Percentiles rank a stretch among this genome's conserved stretches.
Conservation (phyloP, 352 stramenopile genomes). For the Blastocystis sp. region DNA sequence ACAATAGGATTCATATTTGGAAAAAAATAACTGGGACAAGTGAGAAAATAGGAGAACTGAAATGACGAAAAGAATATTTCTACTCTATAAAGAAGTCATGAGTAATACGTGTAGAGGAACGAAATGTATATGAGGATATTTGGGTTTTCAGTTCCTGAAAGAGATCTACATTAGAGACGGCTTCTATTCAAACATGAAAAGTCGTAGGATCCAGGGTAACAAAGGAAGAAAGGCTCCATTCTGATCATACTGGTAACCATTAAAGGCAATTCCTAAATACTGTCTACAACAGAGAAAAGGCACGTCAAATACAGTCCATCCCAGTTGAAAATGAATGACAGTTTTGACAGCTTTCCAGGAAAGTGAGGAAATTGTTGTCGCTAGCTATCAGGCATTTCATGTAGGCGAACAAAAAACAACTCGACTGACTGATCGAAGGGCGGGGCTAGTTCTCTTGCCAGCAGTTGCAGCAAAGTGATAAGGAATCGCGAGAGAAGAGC, state of each 20-base stretch:
- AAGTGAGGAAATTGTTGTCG: not conserved
- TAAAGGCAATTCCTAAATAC: not conserved
- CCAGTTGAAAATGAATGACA: slow-evolving; percentile 3
- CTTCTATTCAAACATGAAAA: not conserved
- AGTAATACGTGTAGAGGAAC: not conserved
- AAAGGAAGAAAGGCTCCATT: slow-evolving; percentile 48
- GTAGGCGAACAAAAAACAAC: not conserved
- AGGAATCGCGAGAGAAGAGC: not conserved
- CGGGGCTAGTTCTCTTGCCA: not conserved
- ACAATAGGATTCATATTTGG: not conserved
- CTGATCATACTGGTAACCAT: slow-evolving; percentile 19
- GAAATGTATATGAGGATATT: not conserved
- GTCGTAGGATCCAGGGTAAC: not conserved
- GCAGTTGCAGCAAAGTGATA: not conserved
- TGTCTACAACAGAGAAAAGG: not conserved
- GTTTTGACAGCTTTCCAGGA: not conserved
- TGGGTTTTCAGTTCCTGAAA: not conserved
- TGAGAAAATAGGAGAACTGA: not conserved
- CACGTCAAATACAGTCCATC: not conserved
- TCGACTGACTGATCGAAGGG: not conserved
- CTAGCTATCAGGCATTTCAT: not conserved
- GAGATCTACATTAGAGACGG: not conserved
- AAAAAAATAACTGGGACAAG: not conserved
- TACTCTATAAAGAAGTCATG: not conserved
- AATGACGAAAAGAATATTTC: not conserved